Evolutionary conservation across 2,329 filamentous ascomycete genomes (phyloP).

Genomic region (Claviceps humidiphila): DNA sequence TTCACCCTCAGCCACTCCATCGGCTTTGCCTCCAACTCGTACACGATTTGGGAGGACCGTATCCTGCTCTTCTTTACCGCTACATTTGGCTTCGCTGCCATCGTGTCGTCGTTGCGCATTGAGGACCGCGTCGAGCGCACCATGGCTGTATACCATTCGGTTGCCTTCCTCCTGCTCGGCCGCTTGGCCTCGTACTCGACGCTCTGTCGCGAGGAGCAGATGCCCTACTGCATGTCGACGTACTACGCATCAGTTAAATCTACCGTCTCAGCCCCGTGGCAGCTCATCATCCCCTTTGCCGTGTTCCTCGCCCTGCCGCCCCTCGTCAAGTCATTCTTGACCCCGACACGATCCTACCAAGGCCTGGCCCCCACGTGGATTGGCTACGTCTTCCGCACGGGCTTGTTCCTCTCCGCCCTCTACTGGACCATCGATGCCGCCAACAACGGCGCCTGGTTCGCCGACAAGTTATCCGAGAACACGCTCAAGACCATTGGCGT

Average conservation of each 20-base stretch:
- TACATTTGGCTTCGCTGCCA: conserved; percentile 69
- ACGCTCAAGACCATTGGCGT: conserved; percentile 62
- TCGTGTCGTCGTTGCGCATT: conserved; percentile 63
- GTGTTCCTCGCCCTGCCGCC: conserved; percentile 59
- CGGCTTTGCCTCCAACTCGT: conserved; percentile 94
- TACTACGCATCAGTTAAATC: conserved; percentile 89
- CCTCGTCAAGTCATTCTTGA: conserved; percentile 67
- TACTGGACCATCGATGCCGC: conserved; percentile 89
- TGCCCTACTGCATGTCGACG: conserved; percentile 89
- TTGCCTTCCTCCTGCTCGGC: conserved; percentile 67
- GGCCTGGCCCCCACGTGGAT: conserved; percentile 78
- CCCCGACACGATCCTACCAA: conserved; percentile 74
- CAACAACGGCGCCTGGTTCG: conserved; percentile 73
- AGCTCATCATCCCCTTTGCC: conserved; percentile 67
- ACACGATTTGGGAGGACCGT: conserved; percentile 96
- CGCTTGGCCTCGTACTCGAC: conserved; percentile 77
- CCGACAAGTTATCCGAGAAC: conserved; percentile 36
- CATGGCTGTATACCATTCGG: conserved; percentile 71
- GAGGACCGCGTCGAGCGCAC: conserved; percentile 53
- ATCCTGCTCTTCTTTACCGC: conserved; percentile 84
- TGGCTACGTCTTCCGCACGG: conserved; percentile 61
- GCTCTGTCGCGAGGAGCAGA: conserved; percentile 93
- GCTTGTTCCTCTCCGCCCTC: conserved; percentile 59
- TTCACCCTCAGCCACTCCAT: conserved; percentile 81
- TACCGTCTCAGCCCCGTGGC: conserved; percentile 86